Percentiles rank a stretch among this genome's conserved stretches.
Conservation (phyloP, 2,329 filamentous ascomycete species). For the Volutella citrinella region DNA sequence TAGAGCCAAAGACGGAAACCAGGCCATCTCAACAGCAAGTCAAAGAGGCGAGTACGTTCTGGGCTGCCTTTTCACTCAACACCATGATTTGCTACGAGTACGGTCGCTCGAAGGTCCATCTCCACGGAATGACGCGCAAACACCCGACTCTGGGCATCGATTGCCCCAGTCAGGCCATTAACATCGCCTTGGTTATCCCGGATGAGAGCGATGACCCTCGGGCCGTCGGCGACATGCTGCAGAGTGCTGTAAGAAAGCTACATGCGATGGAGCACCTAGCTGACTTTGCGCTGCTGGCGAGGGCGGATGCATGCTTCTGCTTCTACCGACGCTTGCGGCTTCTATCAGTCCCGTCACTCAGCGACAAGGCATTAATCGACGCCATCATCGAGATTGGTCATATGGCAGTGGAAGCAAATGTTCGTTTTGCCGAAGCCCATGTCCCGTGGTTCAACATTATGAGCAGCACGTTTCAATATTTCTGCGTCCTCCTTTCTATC, state of each 20-base stretch:
- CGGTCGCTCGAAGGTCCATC: conserved; percentile 18
- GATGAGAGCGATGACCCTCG: no score
- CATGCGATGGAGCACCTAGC: no score
- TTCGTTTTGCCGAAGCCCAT: conserved; percentile 14
- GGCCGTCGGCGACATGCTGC: no score
- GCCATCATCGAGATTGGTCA: conserved; percentile 15
- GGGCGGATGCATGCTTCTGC: conserved; percentile 20
- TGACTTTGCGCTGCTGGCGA: conserved; percentile 18
- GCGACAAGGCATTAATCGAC: conserved; percentile 14
- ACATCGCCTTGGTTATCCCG: conserved; percentile 17
- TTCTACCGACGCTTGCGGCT: conserved; percentile 22
- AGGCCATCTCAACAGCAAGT: no score
- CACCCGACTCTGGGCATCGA: conserved; percentile 9
- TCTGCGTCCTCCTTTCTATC: conserved; percentile 19
- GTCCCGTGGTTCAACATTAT: conserved; percentile 21
- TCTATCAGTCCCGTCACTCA: conserved; percentile 12
- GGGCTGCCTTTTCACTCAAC: conserved; percentile 19
- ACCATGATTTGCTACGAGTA: conserved; percentile 20
- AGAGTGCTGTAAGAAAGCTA: no score
- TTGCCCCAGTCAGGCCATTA: conserved; percentile 20
- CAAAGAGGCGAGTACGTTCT: conserved; percentile 20
- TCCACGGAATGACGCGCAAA: conserved; percentile 16
- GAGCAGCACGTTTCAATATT: conserved; percentile 22
- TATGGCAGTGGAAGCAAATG: conserved; percentile 13
- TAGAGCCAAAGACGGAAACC: conserved; percentile 18